Base-by-base conservation (phyloP, 257 asterid genomes). In the Solanum etuberosum region DNA sequence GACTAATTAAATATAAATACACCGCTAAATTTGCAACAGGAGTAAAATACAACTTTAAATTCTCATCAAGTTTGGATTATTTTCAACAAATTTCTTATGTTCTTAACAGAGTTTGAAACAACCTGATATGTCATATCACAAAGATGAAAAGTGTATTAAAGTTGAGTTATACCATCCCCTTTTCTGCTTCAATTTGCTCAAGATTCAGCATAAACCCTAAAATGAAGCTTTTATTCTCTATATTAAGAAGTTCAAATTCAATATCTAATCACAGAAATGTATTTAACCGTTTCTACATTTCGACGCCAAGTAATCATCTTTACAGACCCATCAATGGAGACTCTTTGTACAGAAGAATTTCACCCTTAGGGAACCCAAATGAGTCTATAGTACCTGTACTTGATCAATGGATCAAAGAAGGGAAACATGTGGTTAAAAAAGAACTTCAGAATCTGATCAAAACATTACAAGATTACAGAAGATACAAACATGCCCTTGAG, bases 401-500 rank as follows among this genome's bases (percentile, higher is more conserved):
- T 83, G 96, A 94, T 90, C 91, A 91, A 87, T 94, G 96, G 95
- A 73, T 93, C 57, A 72, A 42, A 43, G 93, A 92, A 88, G 94
- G 96, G 77, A 91, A 89, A 32, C 7, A 29, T 27, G 88, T 91
- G 0, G 16, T 27, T 83, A 87, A 88, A 86, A 37, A 72, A 59
- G 90, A 91, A 29, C 91, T 92, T 78, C 89, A 86, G 71, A 71
- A 57, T 9, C 51, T 92, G 59, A 86, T 93, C 40, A 84, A 51
- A 2, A 90, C 86, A 89, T 86, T 95, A 87, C 86, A 81, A 81
- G 5, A 65, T 38, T 86, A 65, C 65, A 88, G 88, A 87, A 91
- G 98, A 92, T 94, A 88, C 91, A 94, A 89, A 83, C 97, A 94
- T 84, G 95, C 98, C 88, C 96, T 93, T 38, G 94, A 92, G 97